phyloP scores from a whole-genome alignment of 495 filamentous ascomycete genomes.

The Xylaria nigripes region DNA sequence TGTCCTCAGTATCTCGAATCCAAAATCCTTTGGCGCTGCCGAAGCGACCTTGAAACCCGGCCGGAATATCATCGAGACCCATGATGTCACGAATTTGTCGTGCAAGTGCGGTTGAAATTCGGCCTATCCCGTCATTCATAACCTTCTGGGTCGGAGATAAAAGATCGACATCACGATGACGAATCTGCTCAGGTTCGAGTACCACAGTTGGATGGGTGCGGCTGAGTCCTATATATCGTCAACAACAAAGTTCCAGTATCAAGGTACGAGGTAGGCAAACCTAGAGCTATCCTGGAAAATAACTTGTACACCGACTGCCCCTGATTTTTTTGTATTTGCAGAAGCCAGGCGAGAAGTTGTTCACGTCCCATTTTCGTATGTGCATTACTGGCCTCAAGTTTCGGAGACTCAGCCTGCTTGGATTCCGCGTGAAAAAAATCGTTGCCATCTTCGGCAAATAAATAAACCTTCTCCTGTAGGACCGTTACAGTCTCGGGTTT shows the following conservation, averaged over 20 bases:
- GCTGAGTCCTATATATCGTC: constrained; percentile 29
- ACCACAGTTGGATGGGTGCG: constrained; percentile 32
- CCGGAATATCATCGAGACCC: constrained; percentile 54
- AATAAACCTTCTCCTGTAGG: constrained; percentile 33
- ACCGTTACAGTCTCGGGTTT: constrained; percentile 28
- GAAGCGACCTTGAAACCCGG: constrained; percentile 72
- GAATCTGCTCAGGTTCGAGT: constrained; percentile 32
- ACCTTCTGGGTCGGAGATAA: constrained; percentile 34
- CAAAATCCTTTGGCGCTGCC: constrained; percentile 85
- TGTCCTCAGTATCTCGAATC: constrained; percentile 56
- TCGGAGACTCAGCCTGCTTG: constrained; percentile 16
- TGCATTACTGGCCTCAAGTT: constrained; percentile 21
- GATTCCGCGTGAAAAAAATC: constrained; percentile 19
- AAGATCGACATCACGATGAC: constrained; percentile 25
- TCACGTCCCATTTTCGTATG: constrained; percentile 23
- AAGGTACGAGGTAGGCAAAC: constrained; percentile 9
- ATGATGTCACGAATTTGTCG: constrained; percentile 50
- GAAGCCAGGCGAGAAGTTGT: constrained; percentile 36
- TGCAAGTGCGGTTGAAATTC: constrained; percentile 60
- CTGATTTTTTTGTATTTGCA: constrained; percentile 31
- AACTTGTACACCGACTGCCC: constrained; percentile 29
- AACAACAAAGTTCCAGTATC: background rate
- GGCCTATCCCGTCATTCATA: constrained; percentile 79
- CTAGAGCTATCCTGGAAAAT: constrained; percentile 38
- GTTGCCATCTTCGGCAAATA: constrained; percentile 38